phyloP scores from a whole-genome alignment of 2,329 filamentous ascomycete genomes.

The Ophiosphaerella narmari region DNA sequence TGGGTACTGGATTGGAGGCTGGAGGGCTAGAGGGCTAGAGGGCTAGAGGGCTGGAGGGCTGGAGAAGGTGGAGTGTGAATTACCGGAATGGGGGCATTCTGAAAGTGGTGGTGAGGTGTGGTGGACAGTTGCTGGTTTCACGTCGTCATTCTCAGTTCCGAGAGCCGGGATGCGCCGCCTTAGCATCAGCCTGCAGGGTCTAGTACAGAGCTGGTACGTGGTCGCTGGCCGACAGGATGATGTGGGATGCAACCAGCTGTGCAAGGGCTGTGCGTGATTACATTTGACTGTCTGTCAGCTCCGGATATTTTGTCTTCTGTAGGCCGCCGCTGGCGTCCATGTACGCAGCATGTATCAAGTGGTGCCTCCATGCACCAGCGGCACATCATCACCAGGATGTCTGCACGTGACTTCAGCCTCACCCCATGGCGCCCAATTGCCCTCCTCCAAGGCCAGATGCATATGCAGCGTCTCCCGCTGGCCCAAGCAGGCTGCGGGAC shows the following conservation, averaged over 20 bases:
- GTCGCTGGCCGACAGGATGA: no score
- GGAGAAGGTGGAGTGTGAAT: slow-evolving; percentile 1
- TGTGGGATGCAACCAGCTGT: no score
- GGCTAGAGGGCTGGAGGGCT: neutral
- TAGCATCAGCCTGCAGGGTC: slow-evolving; percentile 10
- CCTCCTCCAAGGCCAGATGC: neutral
- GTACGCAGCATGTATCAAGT: neutral
- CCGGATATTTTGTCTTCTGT: no score
- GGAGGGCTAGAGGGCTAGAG: neutral
- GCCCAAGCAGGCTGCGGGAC: neutral
- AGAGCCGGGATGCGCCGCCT: slow-evolving; percentile 17
- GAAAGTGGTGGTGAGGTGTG: slow-evolving; percentile 1
- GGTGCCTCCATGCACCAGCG: neutral
- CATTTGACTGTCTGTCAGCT: no score
- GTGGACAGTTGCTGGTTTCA: slow-evolving; percentile 24
- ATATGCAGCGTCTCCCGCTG: slow-evolving; percentile 1
- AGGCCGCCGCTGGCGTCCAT: no score
- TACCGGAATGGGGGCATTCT: slow-evolving; percentile 11
- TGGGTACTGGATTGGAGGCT: neutral
- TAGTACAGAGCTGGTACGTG: neutral
- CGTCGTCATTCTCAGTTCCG: slow-evolving; percentile 14
- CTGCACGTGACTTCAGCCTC: no score
- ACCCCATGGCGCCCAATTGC: slow-evolving; percentile 2
- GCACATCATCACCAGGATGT: no score
- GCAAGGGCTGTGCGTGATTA: no score